Percentiles rank a stretch among this genome's conserved stretches.
Conservation (phyloP, 768 basidiomycete species). For the Lentinula detonsa region DNA sequence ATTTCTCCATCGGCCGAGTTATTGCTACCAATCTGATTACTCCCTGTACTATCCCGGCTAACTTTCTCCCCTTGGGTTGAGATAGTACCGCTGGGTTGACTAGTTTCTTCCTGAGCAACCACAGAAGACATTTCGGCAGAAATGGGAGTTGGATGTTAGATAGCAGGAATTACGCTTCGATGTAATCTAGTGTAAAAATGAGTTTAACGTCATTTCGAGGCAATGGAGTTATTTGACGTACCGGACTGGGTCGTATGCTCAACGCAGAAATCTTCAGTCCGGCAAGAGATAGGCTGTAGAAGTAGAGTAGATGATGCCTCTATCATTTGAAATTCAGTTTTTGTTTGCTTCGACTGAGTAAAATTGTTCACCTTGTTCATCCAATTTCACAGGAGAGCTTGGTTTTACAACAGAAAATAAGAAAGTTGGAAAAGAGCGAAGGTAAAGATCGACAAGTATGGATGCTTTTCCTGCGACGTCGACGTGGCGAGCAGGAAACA, state of each 20-base stretch:
- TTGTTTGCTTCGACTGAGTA: not conserved
- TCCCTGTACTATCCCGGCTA: not conserved
- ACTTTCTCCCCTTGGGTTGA: not conserved
- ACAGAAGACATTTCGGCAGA: not conserved
- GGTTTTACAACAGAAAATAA: not conserved
- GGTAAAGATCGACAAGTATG: not conserved
- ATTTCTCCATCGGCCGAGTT: not conserved
- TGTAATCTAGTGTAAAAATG: not conserved
- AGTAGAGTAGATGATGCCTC: not conserved
- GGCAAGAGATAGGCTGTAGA: not conserved
- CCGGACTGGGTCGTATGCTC: too few relatives aligned
- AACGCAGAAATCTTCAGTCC: too few relatives aligned
- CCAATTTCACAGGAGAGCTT: not conserved
- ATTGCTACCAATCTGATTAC: not conserved
- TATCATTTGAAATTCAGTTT: not conserved
- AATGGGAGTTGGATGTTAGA: not conserved
- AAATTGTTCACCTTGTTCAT: not conserved
- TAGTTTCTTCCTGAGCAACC: not conserved
- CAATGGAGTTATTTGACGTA: not conserved
- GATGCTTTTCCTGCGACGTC: not conserved
- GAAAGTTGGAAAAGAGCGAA: not conserved
- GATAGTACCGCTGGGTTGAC: not conserved
- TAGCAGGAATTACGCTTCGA: not conserved
- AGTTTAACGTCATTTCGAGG: not conserved
- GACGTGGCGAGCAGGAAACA: not conserved